phyloP scores from a whole-genome alignment of 2,329 filamentous ascomycete genomes.

The Ophiostoma novo-ulmi region DNA sequence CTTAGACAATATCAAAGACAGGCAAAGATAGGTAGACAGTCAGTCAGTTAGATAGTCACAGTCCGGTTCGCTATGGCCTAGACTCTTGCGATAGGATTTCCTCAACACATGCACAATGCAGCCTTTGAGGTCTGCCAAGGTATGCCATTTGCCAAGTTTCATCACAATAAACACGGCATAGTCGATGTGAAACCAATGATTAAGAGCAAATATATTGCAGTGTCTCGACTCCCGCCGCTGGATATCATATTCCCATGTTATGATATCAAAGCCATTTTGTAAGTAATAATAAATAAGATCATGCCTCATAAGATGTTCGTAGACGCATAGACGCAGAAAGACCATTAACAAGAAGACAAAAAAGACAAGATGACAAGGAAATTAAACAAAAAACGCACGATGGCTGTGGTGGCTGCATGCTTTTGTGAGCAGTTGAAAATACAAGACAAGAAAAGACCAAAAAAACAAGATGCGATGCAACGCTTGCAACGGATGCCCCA shows the following conservation, averaged over 20 bases:
- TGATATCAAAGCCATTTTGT: not conserved
- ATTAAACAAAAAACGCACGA: not conserved
- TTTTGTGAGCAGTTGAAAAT: not conserved
- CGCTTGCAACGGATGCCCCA: no score
- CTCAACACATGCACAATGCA: not conserved
- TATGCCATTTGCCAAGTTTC: not conserved
- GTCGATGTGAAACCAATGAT: not conserved
- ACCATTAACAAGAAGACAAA: conserved; percentile 17
- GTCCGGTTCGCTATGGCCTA: not conserved
- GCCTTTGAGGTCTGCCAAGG: not conserved
- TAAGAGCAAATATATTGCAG: not conserved
- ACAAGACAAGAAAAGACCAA: not conserved
- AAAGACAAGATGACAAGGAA: conserved; percentile 22
- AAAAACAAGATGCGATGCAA: not conserved
- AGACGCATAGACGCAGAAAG: not conserved
- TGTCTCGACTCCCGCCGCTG: not conserved
- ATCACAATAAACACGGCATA: not conserved
- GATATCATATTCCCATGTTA: not conserved
- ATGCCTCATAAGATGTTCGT: conserved; percentile 10
- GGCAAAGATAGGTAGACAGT: not conserved
- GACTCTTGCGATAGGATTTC: not conserved
- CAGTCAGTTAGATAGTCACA: not conserved
- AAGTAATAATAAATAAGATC: not conserved
- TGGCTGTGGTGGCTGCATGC: not conserved
- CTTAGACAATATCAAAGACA: not conserved